Conservation (phyloP, 768 basidiomycete genomes). For the Lentinula edodes region DNA sequence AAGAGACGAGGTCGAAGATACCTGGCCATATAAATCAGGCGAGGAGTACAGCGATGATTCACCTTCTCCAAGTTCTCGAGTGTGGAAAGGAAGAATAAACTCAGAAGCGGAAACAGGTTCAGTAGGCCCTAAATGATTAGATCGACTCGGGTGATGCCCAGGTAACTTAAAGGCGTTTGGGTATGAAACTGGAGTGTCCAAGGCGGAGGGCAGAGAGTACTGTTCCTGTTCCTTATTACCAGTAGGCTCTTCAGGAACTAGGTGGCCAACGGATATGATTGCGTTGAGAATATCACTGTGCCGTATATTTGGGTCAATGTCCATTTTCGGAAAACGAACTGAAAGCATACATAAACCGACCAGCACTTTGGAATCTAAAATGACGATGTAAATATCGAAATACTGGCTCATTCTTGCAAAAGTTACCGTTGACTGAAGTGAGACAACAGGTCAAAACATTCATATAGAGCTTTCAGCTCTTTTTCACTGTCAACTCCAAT, state of each 20-base stretch:
- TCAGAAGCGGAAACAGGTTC: not conserved
- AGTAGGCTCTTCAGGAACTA: not conserved
- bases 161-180: not conserved
- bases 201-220: not conserved
- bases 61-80: not conserved
- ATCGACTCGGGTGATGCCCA: not conserved
- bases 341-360: slow-evolving; percentile 37
- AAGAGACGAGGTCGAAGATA: not conserved
- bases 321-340: not conserved
- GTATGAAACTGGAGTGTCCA: not conserved
- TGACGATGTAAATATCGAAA: not conserved
- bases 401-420: not conserved
- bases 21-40: not conserved
- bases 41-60: not conserved
- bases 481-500: slow-evolving; percentile 30
- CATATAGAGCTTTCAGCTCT: slow-evolving; percentile 47
- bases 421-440: not conserved
- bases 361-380: slow-evolving; percentile 41
- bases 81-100: not conserved
- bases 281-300: slow-evolving; percentile 1
- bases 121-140: not conserved
- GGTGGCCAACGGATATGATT: not conserved
- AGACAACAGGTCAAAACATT: slow-evolving; percentile 22
- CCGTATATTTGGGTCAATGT: not conserved
- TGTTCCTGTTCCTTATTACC: not conserved